phyloP scores from a whole-genome alignment of 768 basidiomycete genomes.

The Tricholoma sp. region DNA sequence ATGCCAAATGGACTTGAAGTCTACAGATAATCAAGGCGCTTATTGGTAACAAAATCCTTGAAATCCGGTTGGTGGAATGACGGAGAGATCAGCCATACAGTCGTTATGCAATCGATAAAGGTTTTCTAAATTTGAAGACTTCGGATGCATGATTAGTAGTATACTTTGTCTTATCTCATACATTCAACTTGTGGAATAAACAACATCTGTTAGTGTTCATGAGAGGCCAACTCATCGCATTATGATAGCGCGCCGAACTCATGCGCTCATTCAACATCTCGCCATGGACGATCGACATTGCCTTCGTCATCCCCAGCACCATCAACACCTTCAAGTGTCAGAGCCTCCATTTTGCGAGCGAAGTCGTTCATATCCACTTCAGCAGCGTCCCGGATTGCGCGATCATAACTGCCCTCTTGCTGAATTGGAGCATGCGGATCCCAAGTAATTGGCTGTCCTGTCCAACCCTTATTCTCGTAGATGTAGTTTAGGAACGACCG shows the following conservation, averaged over 20 bases:
- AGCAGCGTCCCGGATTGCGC: conserved; percentile 16
- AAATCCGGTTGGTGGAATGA: no score
- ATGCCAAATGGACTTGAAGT: not conserved
- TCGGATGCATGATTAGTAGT: no score
- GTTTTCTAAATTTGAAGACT: no score
- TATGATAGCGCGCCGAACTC: no score
- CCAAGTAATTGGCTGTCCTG: conserved; percentile 35
- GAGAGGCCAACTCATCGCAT: no score
- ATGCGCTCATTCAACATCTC: not conserved
- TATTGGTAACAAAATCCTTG: no score
- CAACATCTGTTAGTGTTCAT: not conserved
- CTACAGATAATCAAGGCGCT: not conserved
- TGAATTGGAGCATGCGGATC: conserved; percentile 22
- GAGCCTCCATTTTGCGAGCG: conserved; percentile 23
- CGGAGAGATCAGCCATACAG: no score
- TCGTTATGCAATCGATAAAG: no score
- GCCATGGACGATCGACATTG: not conserved
- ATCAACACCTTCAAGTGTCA: conserved; percentile 16
- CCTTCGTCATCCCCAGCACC: not conserved
- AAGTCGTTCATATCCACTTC: conserved; percentile 31
- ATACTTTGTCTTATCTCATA: no score
- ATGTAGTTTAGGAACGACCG: conserved; percentile 55
- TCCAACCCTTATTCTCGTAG: conserved; percentile 46
- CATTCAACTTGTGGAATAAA: no score
- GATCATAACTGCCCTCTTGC: conserved; percentile 19